Conservation (phyloP, 768 basidiomycete species). For the Amanita rimosa region DNA sequence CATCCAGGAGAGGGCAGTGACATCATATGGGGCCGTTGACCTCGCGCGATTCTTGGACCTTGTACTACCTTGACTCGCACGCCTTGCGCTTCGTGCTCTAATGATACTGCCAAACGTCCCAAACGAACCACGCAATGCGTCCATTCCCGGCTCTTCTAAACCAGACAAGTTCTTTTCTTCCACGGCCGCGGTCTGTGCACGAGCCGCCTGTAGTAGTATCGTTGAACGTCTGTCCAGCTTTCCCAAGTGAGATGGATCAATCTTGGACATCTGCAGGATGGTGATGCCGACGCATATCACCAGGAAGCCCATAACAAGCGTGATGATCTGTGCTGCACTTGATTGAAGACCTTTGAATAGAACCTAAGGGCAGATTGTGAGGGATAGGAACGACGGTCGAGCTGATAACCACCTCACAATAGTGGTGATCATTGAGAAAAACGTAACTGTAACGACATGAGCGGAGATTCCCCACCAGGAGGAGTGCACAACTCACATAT, state of each 20-base stretch:
- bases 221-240: constrained; percentile 86
- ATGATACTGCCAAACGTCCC: constrained; percentile 90
- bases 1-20: constrained; percentile 15
- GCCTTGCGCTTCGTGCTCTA: constrained; percentile 45
- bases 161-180: constrained; percentile 60
- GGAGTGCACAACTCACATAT: constrained; percentile 39
- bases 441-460: constrained; percentile 44
- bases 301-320: constrained; percentile 86
- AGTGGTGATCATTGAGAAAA: constrained; percentile 76
- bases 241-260: constrained; percentile 72
- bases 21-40: constrained; percentile 24
- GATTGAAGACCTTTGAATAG: constrained; percentile 87
- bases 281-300: constrained; percentile 89
- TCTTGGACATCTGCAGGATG: constrained; percentile 90
- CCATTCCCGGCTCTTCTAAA: constrained; percentile 87
- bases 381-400: background rate
- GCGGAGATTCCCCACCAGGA: constrained; percentile 1
- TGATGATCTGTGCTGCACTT: constrained; percentile 68
- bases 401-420: constrained; percentile 35
- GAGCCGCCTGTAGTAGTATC: constrained; percentile 80
- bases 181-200: constrained; percentile 49
- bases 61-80: constrained; percentile 36
- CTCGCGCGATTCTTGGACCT: constrained; percentile 21
- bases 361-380: constrained; percentile 32
- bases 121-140: constrained; percentile 83